Percentiles rank a stretch among this genome's conserved stretches.
Evolutionary conservation across 257 asterid species (phyloP).

Genomic region (Hygrophila difformis): DNA sequence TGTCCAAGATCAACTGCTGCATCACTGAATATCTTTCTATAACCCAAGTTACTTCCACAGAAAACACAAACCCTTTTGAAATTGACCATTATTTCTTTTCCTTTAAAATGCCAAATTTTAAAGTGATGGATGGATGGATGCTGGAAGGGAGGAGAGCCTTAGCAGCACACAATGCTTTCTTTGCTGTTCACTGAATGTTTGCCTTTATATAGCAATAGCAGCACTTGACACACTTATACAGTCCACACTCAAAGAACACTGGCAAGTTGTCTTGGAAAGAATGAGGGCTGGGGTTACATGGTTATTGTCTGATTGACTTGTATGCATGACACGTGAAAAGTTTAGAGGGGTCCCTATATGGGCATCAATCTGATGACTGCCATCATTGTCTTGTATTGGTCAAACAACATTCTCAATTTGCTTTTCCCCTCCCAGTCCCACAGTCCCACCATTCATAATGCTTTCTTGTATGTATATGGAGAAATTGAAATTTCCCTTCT

Average conservation of each 20-base stretch:
- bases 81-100: slow-evolving; percentile 27
- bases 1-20: slow-evolving; percentile 65
- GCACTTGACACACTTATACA: too few relatives aligned
- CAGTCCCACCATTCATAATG: too few relatives aligned
- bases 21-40: slow-evolving; percentile 47
- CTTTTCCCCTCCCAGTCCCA: slow-evolving; percentile 18
- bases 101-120: not conserved
- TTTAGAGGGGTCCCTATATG: slow-evolving; percentile 23
- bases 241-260: not conserved
- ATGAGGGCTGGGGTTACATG: not conserved
- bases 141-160: too few relatives aligned
- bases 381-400: slow-evolving; percentile 21
- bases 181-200: slow-evolving; percentile 12
- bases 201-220: slow-evolving; percentile 16
- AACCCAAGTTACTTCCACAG: too few relatives aligned
- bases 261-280: not conserved
- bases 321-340: slow-evolving; percentile 22
- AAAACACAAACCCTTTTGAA: slow-evolving; percentile 60
- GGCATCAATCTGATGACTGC: slow-evolving; percentile 17
- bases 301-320: slow-evolving; percentile 15
- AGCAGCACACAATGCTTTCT: slow-evolving; percentile 9
- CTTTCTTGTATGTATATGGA: too few relatives aligned
- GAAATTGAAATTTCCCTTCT: too few relatives aligned
- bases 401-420: too few relatives aligned
- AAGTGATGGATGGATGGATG: too few relatives aligned